Evolutionary conservation across 768 basidiomycete genomes (phyloP).

Genomic region (Suillus subaureus): DNA sequence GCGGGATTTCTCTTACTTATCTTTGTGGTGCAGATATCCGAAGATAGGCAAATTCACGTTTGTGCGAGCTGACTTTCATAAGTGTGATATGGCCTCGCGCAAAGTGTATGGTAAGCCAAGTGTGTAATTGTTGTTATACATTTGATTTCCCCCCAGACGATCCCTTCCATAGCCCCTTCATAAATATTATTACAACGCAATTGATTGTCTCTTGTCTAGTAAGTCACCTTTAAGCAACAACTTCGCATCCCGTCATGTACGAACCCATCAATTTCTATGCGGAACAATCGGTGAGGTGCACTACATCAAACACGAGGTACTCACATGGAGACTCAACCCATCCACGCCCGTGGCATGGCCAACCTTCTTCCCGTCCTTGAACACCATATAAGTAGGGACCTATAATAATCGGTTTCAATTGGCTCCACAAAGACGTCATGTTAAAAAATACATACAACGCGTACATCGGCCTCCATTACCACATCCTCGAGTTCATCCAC

Average conservation of each 20-base stretch:
- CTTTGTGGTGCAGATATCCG: not conserved
- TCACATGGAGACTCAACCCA: slow-evolving; percentile 27
- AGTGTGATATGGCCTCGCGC: not conserved
- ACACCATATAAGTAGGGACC: slow-evolving; percentile 32
- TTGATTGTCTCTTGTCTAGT: not conserved
- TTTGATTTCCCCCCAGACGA: slow-evolving; percentile 1
- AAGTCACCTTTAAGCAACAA: not conserved
- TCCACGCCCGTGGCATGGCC: slow-evolving; percentile 29
- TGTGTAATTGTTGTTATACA: not conserved
- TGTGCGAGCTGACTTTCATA: not conserved
- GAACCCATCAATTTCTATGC: slow-evolving; percentile 25
- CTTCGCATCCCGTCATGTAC: slow-evolving; percentile 14
- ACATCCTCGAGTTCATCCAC: slow-evolving; percentile 61
- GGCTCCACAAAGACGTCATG: not conserved
- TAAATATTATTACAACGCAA: not conserved
- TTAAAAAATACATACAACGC: slow-evolving; percentile 49
- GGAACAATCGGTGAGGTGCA: not conserved
- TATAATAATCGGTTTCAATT: not conserved
- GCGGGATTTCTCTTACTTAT: not conserved
- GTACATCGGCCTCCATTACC: slow-evolving; percentile 58
- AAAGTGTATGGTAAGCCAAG: not conserved
- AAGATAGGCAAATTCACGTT: not conserved
- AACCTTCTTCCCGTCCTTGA: slow-evolving; percentile 31
- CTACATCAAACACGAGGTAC: slow-evolving; percentile 17
- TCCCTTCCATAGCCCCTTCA: not conserved